phyloP scores from a whole-genome alignment of 1,284 basidiomycete species.

The Cryptococcus jaspeensis region DNA sequence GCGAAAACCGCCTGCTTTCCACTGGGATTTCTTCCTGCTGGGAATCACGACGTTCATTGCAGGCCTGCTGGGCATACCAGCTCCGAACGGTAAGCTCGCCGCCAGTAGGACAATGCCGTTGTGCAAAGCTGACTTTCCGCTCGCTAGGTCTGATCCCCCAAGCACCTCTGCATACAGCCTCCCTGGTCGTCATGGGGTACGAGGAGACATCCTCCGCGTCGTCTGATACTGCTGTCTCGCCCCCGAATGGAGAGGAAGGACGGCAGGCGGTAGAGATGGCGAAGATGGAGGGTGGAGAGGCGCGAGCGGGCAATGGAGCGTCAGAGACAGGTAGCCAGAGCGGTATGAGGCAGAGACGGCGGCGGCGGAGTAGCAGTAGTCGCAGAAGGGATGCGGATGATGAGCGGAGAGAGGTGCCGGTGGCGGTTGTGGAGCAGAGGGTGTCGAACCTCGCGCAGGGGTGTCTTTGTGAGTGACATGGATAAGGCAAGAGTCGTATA shows the following conservation, averaged over 20 bases:
- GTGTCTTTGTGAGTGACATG: conserved; percentile 63
- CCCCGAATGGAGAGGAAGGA: background rate
- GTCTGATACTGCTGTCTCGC: conserved; percentile 6
- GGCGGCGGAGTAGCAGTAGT: conserved; percentile 14
- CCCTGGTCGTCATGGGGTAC: conserved; percentile 72
- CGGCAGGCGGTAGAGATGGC: background rate
- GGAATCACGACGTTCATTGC: conserved; percentile 90
- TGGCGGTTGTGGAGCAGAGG: conserved; percentile 82
- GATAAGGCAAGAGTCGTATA: background rate
- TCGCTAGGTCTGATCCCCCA: conserved; percentile 73
- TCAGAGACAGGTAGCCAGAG: conserved; percentile 5
- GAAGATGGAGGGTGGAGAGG: conserved; percentile 2
- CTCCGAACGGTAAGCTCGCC: conserved; percentile 71
- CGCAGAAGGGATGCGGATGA: conserved; percentile 18
- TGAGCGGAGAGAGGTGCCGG: conserved; percentile 61
- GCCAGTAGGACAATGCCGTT: background rate
- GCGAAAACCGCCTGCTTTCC: conserved; percentile 87
- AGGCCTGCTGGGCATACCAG: conserved; percentile 84
- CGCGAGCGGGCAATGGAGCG: background rate
- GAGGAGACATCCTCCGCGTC: conserved; percentile 43
- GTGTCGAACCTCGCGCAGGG: conserved; percentile 86
- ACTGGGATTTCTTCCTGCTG: conserved; percentile 75
- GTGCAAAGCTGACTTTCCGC: conserved; percentile 8
- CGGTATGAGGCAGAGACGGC: conserved; percentile 1
- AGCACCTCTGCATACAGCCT: conserved; percentile 89